These are phyloP conservation scores for Fraxinus sp. DNA, from an alignment of 305 asterid genomes.

Conservation along the genomic window DNA sequence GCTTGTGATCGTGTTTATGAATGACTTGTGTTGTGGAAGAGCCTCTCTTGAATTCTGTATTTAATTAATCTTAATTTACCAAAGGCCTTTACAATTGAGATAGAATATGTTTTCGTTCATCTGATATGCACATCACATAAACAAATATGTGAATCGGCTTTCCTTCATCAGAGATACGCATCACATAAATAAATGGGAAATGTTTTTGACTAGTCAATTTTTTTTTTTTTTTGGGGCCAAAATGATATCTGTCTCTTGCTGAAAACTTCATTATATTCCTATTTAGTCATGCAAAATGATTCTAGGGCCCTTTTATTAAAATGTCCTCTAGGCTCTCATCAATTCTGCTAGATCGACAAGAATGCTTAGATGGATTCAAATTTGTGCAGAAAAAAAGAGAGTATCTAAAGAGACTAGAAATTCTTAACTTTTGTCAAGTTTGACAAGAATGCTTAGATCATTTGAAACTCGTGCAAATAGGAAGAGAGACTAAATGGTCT, in stretches of 20 bases:
- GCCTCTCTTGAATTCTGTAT: background rate
- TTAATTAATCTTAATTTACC: background rate
- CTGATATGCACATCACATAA: background rate
- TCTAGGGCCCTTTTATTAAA: background rate
- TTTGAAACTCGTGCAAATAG: background rate
- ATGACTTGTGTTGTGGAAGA: background rate
- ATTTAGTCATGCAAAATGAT: background rate
- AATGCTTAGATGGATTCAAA: background rate
- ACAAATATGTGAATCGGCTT: background rate
- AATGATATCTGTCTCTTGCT: background rate
- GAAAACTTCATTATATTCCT: background rate
- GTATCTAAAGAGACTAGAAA: background rate
- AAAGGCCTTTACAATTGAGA: background rate
- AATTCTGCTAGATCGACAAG: background rate
- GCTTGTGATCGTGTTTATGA: background rate
- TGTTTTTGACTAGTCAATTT: background rate
- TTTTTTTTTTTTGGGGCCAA: background rate
- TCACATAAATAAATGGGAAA: background rate
- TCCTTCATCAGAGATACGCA: background rate
- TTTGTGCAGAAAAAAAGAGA: background rate
- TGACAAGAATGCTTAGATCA: background rate
- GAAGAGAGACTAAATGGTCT: background rate
- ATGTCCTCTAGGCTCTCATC: background rate
- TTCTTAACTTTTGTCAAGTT: background rate
- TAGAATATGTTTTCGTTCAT: background rate